Base-by-base conservation (phyloP, 2,329 filamentous ascomycete genomes). In the Periconia macrospinosa region DNA sequence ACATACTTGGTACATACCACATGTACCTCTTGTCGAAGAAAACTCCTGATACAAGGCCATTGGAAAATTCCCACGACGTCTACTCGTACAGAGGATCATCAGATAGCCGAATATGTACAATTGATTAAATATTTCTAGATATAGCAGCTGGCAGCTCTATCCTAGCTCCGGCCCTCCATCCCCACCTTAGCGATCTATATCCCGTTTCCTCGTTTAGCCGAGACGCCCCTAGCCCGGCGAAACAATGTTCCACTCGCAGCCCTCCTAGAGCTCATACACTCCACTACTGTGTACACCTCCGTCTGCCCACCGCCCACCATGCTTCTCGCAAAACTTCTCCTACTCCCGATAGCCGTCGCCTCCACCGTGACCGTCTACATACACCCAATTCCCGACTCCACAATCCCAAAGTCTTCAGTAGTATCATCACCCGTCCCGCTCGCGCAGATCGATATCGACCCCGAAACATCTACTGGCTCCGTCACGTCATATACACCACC, bases 331-430 rank as follows among this genome's bases (percentile, higher is more conserved):
- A 63, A 62, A 41, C 64, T 73, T 19, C 52, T 74, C 19, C 55
- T 77, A 54, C 69, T 74, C 47, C 63, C 75, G 17, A 49, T 73
- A 50, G 70, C 76, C 49, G 55, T 72, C 61, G 69, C 75, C 35
- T 72, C 70, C n/a, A 65, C 69, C 15, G 63, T 73, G 17, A 73
- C 71, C 11, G 59, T 73, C 43, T 73, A 72, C 55, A 62, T 70
- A 76, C 93, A 97, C 78, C 92, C 94, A 41, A 84, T 99, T 61
- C 86, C 92, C 59, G 90, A 89, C 72, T 95, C 92, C 58, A 89
- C 88, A 71, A 88, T 92, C 70, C 83, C 83, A 69, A 92, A 96
- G 76, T 95, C 60, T 23, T 62, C 67, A 48, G 56, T 67, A 35
- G 59, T 70, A 41, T 62, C 71, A 50, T 73, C 73, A 30, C 70